These are phyloP conservation scores for Murraya koenigii DNA, from an alignment of 345 rosid genomes.

Conservation along the genomic window DNA sequence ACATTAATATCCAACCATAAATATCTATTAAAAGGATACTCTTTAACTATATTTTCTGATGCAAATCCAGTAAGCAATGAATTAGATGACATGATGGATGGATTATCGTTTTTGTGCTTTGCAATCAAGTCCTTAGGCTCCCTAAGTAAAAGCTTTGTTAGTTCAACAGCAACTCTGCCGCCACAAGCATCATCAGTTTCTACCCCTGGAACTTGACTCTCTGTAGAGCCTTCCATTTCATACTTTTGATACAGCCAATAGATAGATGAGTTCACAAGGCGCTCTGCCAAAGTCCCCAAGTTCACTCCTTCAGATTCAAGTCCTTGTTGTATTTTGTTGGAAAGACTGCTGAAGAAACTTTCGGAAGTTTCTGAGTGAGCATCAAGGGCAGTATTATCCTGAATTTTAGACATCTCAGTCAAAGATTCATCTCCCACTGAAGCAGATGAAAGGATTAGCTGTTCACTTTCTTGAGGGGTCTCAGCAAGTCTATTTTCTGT, in stretches of 20 bases:
- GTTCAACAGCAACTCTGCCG: constrained; percentile 40
- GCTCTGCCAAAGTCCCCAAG: constrained; percentile 69
- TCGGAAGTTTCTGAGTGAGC: constrained; percentile 47
- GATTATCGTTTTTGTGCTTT: constrained; percentile 37
- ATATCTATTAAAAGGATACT: constrained; percentile 61
- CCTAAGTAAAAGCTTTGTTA: constrained; percentile 52
- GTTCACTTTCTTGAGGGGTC: constrained; percentile 50
- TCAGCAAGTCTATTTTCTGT: constrained; percentile 29
- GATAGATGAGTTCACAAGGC: constrained; percentile 66
- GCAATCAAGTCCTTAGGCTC: constrained; percentile 73
- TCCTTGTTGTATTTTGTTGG: constrained; percentile 66
- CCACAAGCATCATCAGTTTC: constrained; percentile 29
- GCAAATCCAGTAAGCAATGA: constrained; percentile 26
- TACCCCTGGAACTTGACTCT: constrained; percentile 32
- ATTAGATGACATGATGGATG: constrained; percentile 31
- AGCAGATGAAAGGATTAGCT: constrained; percentile 42
- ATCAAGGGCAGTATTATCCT: constrained; percentile 48
- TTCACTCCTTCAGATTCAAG: constrained; percentile 74
- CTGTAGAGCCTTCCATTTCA: constrained; percentile 37
- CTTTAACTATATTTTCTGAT: constrained; percentile 50
- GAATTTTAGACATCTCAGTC: constrained; percentile 50
- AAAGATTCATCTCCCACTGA: constrained; percentile 60
- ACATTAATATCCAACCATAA: constrained; percentile 5
- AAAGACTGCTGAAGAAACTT: constrained; percentile 52
- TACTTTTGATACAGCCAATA: constrained; percentile 55